Percentiles rank a stretch among this genome's conserved stretches.
Conservation (phyloP, 257 asterid species). For the Jasminum sambac region DNA sequence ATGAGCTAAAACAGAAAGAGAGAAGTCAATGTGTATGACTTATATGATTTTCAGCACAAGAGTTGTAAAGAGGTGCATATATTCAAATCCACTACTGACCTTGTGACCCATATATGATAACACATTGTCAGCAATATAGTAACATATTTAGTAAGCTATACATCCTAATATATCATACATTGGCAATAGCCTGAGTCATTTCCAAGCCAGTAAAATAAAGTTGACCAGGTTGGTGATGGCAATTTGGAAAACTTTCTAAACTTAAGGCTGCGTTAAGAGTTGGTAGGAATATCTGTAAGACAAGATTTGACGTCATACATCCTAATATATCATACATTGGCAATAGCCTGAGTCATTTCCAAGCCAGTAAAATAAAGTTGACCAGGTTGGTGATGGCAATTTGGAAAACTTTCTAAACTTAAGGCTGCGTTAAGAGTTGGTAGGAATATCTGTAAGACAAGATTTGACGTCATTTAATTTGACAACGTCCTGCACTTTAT, state of each 20-base stretch:
- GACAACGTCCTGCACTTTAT: not conserved
- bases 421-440: not conserved
- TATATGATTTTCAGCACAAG: too few relatives aligned
- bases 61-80: not conserved
- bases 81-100: not conserved
- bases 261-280: not conserved
- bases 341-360: not conserved
- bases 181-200: not conserved
- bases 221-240: not conserved
- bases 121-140: not conserved
- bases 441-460: not conserved
- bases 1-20: too few relatives aligned
- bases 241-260: not conserved
- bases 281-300: not conserved
- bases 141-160: not conserved
- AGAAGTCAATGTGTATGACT: too few relatives aligned
- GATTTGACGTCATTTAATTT: not conserved
- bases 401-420: not conserved
- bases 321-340: not conserved
- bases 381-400: not conserved
- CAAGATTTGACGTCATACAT: not conserved
- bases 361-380: not conserved
- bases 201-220: not conserved
- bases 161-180: not conserved
- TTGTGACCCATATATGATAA: not conserved